Base-by-base conservation (phyloP, 257 asterid genomes). In the Henckelia pumila region DNA sequence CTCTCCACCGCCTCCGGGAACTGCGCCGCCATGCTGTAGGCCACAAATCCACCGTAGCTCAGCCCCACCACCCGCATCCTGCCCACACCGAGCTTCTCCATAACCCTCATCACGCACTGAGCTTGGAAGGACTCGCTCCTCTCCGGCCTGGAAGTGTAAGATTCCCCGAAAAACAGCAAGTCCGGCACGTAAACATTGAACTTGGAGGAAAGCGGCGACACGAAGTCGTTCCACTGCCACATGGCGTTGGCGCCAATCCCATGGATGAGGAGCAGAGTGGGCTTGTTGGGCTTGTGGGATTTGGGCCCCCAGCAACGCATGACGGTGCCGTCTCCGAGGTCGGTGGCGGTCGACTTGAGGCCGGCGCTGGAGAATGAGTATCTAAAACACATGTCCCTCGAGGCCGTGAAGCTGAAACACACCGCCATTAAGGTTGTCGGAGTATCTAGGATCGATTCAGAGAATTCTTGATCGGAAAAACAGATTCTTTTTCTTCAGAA, bases 21-120 rank as follows among this genome's bases (percentile, higher is more conserved):
- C 77, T 76, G 84, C 79, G 78, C 89, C 61, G 91, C 91, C 84
- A 89, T 73, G 69, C 87, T 84, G 79, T 85, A 89, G 19, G 80
- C 95, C 63, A 89, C 96, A 74, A 89, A 89, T 2, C 95, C 97
- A 21, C 97, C 95, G 82, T 89, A 89, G 78, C 95, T 89, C 47
- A 85, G 74, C 63, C 97, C 97, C 64, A 85, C 91, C 40, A 85
- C 74, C 61, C 57, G 68, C 87, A 87, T 78, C 66, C 64, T 74
- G n/a, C 55, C 30, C 62, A 88, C 95, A 17, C 89, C 91, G 68
- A 69, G 75, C 66, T 60, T 77, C 79, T 70, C 95, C 93, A 89
- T 73, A 30, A 87, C 78, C 80, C 79, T 70, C 82, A 79, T 73
- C 82, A 89, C 66, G 74, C 95, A 82, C 83, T 71, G 78, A 10